A percentile compares a stretch with the other conserved stretches of the same genome.
Evolutionary conservation across 2,329 filamentous ascomycete species (phyloP).

Genomic region (Chalaropsis thielavioides): DNA sequence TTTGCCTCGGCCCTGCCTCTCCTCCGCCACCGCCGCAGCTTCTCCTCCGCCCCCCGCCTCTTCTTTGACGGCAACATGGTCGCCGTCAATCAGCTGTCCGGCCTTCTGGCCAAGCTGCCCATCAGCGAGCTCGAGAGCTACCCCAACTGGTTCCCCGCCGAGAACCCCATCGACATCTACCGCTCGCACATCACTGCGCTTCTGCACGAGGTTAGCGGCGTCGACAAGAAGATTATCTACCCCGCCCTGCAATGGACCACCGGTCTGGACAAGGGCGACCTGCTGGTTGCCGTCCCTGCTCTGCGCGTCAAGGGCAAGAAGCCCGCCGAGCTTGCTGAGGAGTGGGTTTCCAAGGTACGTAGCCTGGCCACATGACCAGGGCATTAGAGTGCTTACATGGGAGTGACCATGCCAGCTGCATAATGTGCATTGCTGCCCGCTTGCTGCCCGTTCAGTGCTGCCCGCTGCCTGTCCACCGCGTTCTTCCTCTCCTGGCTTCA

Average conservation of each 20-base stretch:
- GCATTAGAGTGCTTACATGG: not conserved
- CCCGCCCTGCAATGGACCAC: constrained; percentile 64
- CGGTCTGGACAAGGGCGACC: constrained; percentile 67
- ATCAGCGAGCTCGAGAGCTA: constrained; percentile 30
- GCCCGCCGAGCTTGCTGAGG: constrained; percentile 44
- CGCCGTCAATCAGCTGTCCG: constrained; percentile 14
- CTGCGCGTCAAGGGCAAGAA: constrained; percentile 61
- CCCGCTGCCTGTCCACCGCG: no score
- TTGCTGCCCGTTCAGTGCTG: not conserved
- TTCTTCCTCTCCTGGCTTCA: no score
- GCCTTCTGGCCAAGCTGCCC: constrained; percentile 25
- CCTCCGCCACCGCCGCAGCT: not conserved
- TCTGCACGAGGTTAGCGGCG: constrained; percentile 53
- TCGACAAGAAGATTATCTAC: constrained; percentile 57
- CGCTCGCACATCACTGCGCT: constrained; percentile 59
- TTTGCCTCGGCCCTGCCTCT: not conserved
- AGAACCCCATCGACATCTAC: constrained; percentile 69
- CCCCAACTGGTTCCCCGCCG: constrained; percentile 47
- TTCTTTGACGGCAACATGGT: constrained; percentile 13
- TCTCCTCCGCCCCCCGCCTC: not conserved
- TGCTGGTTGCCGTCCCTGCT: constrained; percentile 65
- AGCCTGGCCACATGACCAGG: not conserved
- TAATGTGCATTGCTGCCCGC: not conserved
- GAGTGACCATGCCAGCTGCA: no score
- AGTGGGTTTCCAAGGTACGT: constrained; percentile 46